A percentile compares a stretch with the other conserved stretches of the same genome.
Conservation (phyloP, 2,329 filamentous ascomycete species). For the Elsinoe ampelina region DNA sequence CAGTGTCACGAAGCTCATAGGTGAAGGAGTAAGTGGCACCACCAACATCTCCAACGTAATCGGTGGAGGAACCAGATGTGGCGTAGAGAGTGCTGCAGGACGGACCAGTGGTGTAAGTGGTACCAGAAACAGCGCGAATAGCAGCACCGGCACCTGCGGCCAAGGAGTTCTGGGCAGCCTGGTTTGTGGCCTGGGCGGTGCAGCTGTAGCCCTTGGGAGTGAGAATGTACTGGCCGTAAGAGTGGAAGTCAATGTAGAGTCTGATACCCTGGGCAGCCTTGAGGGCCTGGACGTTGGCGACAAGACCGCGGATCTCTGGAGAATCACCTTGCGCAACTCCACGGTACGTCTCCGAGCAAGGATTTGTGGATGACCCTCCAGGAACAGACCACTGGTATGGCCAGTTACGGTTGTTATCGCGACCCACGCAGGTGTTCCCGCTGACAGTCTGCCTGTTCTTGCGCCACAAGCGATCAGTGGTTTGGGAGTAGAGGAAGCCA, state of each 20-base stretch:
- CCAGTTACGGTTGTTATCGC: conserved; percentile 53
- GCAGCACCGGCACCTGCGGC: conserved; percentile 42
- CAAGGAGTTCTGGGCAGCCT: conserved; percentile 43
- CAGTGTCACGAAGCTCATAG: conserved; percentile 43
- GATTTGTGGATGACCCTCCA: conserved; percentile 41
- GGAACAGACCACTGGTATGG: conserved; percentile 35
- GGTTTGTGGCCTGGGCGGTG: conserved; percentile 34
- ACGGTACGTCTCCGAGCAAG: conserved; percentile 42
- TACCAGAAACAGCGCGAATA: conserved; percentile 47
- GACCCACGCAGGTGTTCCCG: conserved; percentile 37
- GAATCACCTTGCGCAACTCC: conserved; percentile 32
- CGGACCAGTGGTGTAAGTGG: conserved; percentile 33
- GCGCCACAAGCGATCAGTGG: conserved; percentile 50
- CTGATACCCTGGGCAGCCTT: conserved; percentile 43
- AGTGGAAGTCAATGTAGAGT: conserved; percentile 57
- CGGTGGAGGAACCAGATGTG: conserved; percentile 39
- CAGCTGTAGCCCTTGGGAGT: conserved; percentile 54
- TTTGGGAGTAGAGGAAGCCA: conserved; percentile 53
- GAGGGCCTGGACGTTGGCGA: conserved; percentile 38
- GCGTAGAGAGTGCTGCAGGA: conserved; percentile 55
- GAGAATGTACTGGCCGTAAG: conserved; percentile 52
- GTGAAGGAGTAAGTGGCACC: conserved; percentile 39
- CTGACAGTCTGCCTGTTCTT: conserved; percentile 44
- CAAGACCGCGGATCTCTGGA: conserved; percentile 44
- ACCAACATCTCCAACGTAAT: conserved; percentile 36